Evolutionary conservation across 768 basidiomycete genomes (phyloP).

Genomic region (Boletus reticuloceps): DNA sequence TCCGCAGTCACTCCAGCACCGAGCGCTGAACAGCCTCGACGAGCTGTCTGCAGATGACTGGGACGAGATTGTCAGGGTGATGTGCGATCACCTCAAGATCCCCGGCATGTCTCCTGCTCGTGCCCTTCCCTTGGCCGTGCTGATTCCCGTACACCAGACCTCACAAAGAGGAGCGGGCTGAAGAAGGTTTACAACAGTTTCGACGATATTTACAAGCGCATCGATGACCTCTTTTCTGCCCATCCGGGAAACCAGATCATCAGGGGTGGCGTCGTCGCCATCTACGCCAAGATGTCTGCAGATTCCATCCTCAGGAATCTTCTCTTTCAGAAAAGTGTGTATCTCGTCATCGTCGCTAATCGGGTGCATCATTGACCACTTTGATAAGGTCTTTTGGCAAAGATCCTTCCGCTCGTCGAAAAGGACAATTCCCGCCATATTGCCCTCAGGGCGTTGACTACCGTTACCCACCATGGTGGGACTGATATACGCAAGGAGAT

Average conservation of each 20-base stretch:
- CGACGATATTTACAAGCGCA: conserved; percentile 44
- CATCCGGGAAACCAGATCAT: conserved; percentile 46
- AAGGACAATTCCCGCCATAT: conserved; percentile 46
- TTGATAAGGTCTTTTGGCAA: conserved; percentile 50
- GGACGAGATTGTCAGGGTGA: conserved; percentile 42
- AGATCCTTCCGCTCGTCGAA: conserved; percentile 54
- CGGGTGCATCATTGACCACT: not conserved
- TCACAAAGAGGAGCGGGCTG: conserved; percentile 53
- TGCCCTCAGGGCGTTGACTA: conserved; percentile 53
- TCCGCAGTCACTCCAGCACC: conserved; percentile 17
- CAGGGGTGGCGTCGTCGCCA: conserved; percentile 54
- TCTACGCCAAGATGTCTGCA: conserved; percentile 62
- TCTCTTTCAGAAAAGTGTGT: conserved; percentile 53
- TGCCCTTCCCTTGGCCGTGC: not conserved
- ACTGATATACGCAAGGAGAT: conserved; percentile 47
- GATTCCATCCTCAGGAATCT: conserved; percentile 61
- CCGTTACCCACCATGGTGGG: conserved; percentile 63
- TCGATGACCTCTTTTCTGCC: conserved; percentile 48
- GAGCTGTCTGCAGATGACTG: conserved; percentile 42
- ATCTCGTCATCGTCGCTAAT: not conserved
- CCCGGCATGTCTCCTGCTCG: conserved; percentile 41
- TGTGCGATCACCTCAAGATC: conserved; percentile 51
- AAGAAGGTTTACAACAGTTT: conserved; percentile 64
- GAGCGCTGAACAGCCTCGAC: conserved; percentile 14
- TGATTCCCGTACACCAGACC: conserved; percentile 38